A percentile compares a stretch with the other conserved stretches of the same genome.
Conservation (phyloP, 1,284 basidiomycete species). For the Leccinum subrobustum region DNA sequence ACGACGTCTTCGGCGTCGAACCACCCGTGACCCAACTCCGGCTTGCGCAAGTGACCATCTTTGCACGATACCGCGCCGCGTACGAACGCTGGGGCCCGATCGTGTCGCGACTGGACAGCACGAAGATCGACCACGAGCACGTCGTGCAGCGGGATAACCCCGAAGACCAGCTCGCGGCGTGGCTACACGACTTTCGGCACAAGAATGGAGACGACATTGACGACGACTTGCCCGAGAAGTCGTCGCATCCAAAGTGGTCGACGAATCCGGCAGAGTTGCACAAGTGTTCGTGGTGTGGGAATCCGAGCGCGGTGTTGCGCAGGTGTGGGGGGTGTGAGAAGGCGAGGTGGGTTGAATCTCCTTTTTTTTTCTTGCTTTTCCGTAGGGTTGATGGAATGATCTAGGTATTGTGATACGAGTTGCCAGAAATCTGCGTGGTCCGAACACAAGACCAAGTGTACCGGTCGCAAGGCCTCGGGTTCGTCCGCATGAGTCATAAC, state of each 20-base stretch:
- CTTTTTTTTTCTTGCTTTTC: neutral
- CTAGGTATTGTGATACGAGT: conserved; percentile 48
- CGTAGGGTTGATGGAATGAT: neutral
- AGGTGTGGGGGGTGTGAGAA: conserved; percentile 47
- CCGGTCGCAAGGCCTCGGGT: conserved; percentile 13
- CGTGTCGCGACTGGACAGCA: conserved; percentile 38
- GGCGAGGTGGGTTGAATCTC: conserved; percentile 40
- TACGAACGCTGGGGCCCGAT: conserved; percentile 45
- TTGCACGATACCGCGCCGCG: conserved; percentile 43
- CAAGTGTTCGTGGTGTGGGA: conserved; percentile 57
- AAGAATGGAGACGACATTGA: conserved; percentile 39
- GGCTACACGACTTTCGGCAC: conserved; percentile 50
- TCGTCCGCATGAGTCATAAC: neutral
- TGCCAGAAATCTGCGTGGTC: conserved; percentile 54
- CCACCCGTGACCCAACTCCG: conserved; percentile 50
- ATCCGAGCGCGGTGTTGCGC: conserved; percentile 52
- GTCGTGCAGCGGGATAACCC: conserved; percentile 35
- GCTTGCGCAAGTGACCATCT: conserved; percentile 46
- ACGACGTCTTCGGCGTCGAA: conserved; percentile 41
- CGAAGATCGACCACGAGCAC: conserved; percentile 26
- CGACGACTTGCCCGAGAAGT: conserved; percentile 27
- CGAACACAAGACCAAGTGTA: conserved; percentile 45
- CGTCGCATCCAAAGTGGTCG: conserved; percentile 41
- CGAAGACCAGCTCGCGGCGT: conserved; percentile 54
- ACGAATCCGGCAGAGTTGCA: conserved; percentile 47